Evolutionary conservation across 257 asterid genomes (phyloP).

Genomic region (Gentiana macrophylla): DNA sequence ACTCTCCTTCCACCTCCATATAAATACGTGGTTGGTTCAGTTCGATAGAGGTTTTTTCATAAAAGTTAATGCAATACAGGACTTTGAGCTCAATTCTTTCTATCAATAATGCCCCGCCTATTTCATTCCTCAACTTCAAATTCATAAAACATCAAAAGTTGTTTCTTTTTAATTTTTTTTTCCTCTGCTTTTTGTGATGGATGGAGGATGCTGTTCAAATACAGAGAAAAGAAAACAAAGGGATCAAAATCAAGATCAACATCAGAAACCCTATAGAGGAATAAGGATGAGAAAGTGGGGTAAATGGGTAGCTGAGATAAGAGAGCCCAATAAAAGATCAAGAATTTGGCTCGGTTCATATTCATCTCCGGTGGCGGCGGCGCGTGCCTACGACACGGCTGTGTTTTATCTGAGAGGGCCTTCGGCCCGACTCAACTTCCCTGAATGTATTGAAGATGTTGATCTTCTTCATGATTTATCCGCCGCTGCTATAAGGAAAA

Average conservation of each 20-base stretch:
- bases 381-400: slow-evolving; percentile 89
- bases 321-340: slow-evolving; percentile 81
- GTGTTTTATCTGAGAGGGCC: slow-evolving; percentile 71
- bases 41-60: not conserved
- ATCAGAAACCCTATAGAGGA: slow-evolving; percentile 64
- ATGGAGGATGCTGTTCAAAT: slow-evolving; percentile 17
- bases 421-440: slow-evolving; percentile 77
- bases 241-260: slow-evolving; percentile 15
- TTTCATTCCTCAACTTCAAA: too few species aligned
- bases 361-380: slow-evolving; percentile 82
- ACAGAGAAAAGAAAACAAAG: slow-evolving; percentile 46
- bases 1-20: slow-evolving; percentile 24
- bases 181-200: slow-evolving; percentile 11
- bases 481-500: slow-evolving; percentile 67
- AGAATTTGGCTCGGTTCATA: slow-evolving; percentile 89
- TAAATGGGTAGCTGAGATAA: slow-evolving; percentile 88
- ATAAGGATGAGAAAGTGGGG: slow-evolving; percentile 98
- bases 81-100: too few species aligned
- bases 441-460: slow-evolving; percentile 37
- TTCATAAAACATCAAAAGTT: slow-evolving; percentile 7
- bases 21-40: slow-evolving; percentile 12
- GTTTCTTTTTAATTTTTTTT: slow-evolving; percentile 2
- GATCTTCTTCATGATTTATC: slow-evolving; percentile 40
- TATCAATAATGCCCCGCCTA: too few species aligned
- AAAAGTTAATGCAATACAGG: too few species aligned